These are phyloP conservation scores for Leccinum broughii DNA, from an alignment of 768 basidiomycete genomes.

Conservation along the genomic window DNA sequence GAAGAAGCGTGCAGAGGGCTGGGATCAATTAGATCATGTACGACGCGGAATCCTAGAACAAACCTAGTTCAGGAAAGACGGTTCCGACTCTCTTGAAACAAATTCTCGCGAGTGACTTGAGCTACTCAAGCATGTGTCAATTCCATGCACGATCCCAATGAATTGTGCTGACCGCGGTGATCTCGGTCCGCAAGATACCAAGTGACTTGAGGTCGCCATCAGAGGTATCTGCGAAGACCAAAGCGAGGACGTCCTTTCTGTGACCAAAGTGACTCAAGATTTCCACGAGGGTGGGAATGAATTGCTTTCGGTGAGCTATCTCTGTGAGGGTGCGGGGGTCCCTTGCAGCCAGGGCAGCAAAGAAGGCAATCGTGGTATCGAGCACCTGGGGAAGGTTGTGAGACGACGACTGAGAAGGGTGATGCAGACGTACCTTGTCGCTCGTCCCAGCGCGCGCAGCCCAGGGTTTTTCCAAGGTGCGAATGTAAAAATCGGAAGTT, in stretches of 20 bases:
- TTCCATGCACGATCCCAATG: background rate
- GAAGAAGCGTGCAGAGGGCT: slow-evolving; percentile 60
- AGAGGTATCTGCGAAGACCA: slow-evolving; percentile 34
- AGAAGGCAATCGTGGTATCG: slow-evolving; percentile 62
- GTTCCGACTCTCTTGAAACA: slow-evolving; percentile 35
- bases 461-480: slow-evolving; percentile 67
- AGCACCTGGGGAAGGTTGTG: slow-evolving; percentile 48
- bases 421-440: slow-evolving; percentile 49
- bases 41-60: slow-evolving; percentile 1
- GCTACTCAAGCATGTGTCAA: slow-evolving; percentile 27
- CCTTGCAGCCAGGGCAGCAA: slow-evolving; percentile 60
- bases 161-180: slow-evolving; percentile 45
- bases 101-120: slow-evolving; percentile 37
- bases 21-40: slow-evolving; percentile 8
- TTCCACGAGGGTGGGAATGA: slow-evolving; percentile 45
- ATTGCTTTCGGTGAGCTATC: slow-evolving; percentile 41
- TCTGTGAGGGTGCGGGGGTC: slow-evolving; percentile 57
- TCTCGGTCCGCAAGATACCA: slow-evolving; percentile 61
- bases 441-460: slow-evolving; percentile 58
- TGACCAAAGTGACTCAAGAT: slow-evolving; percentile 38
- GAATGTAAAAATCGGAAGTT: slow-evolving; percentile 68
- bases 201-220: slow-evolving; percentile 49
- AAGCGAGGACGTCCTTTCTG: slow-evolving; percentile 51
- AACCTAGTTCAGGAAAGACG: slow-evolving; percentile 26
- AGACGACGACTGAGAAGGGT: background rate